These are phyloP conservation scores for Umbelopsis sp. DNA, from an alignment of 192 early-diverging fungal genomes.

Conservation along the genomic window DNA sequence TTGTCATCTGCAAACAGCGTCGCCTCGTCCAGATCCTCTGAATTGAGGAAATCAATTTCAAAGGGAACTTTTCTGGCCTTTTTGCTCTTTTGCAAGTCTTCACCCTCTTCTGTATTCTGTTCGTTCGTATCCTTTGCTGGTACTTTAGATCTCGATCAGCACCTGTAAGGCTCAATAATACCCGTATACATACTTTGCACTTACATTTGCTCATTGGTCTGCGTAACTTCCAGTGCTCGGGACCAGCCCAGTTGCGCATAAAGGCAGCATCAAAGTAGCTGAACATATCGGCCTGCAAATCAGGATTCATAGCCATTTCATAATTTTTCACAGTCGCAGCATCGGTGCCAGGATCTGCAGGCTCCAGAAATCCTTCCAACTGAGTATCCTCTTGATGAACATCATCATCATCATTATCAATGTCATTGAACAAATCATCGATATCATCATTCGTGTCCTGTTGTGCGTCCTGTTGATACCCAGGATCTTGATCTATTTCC, in stretches of 20 bases:
- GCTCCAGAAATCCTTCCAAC: neutral
- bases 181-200: neutral
- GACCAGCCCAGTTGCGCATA: slow-evolving; percentile 88
- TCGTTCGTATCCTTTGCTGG: slow-evolving; percentile 1
- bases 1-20: slow-evolving; percentile 70
- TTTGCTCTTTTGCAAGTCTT: slow-evolving; percentile 14
- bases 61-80: slow-evolving; percentile 29
- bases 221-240: slow-evolving; percentile 86
- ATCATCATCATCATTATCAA: slow-evolving; percentile 32
- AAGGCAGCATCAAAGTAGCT: slow-evolving; percentile 88
- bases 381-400: slow-evolving; percentile 21
- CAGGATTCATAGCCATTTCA: slow-evolving; percentile 45
- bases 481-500: slow-evolving; percentile 15
- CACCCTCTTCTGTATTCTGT: slow-evolving; percentile 25
- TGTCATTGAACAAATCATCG: slow-evolving; percentile 3
- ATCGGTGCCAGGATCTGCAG: slow-evolving; percentile 20
- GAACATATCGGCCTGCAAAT: slow-evolving; percentile 67
- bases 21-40: slow-evolving; percentile 59
- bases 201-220: slow-evolving; percentile 40
- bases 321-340: slow-evolving; percentile 59
- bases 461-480: neutral
- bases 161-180: neutral
- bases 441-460: neutral
- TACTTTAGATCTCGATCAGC: neutral
- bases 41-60: slow-evolving; percentile 66